phyloP scores from a whole-genome alignment of 768 basidiomycete genomes.

The Termitomyces sp. region DNA sequence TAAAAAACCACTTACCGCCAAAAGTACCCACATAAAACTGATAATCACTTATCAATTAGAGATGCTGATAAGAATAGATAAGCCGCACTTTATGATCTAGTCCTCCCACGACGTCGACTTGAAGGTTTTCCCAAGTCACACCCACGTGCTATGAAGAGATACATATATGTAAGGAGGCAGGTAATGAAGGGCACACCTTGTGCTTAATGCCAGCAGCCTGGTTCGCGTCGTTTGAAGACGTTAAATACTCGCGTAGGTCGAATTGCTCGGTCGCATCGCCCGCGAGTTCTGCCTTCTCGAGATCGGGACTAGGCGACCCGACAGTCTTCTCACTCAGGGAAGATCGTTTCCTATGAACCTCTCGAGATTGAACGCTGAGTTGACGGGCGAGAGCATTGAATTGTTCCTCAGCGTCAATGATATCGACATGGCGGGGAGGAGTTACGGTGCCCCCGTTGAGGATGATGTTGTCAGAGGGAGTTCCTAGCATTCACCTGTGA shows the following conservation, averaged over 20 bases:
- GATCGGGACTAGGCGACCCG: slow-evolving; percentile 40
- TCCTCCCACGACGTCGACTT: slow-evolving; percentile 56
- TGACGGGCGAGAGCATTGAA: slow-evolving; percentile 52
- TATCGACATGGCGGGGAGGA: slow-evolving; percentile 34
- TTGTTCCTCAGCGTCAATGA: slow-evolving; percentile 43
- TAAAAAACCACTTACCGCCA: slow-evolving; percentile 36
- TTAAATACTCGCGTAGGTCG: slow-evolving; percentile 64
- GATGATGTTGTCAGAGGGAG: slow-evolving; percentile 24
- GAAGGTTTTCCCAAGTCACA: slow-evolving; percentile 66
- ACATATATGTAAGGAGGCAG: not conserved
- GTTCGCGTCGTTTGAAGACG: slow-evolving; percentile 60
- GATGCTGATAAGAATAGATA: not conserved
- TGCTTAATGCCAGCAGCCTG: slow-evolving; percentile 63
- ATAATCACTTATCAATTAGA: not conserved
- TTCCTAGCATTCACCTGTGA: slow-evolving; percentile 20
- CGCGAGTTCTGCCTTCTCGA: slow-evolving; percentile 29
- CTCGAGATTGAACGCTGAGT: slow-evolving; percentile 24
- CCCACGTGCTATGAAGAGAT: slow-evolving; percentile 47
- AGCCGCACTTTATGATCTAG: slow-evolving; percentile 46
- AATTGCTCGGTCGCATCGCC: slow-evolving; percentile 34
- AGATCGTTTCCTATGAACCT: slow-evolving; percentile 15
- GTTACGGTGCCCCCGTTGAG: slow-evolving; percentile 19
- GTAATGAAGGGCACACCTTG: slow-evolving; percentile 32
- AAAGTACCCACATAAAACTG: slow-evolving; percentile 59
- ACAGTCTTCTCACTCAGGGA: slow-evolving; percentile 20